Base-by-base conservation (phyloP, 805 yeast genomes). In the Candida ascalaphidarum region DNA sequence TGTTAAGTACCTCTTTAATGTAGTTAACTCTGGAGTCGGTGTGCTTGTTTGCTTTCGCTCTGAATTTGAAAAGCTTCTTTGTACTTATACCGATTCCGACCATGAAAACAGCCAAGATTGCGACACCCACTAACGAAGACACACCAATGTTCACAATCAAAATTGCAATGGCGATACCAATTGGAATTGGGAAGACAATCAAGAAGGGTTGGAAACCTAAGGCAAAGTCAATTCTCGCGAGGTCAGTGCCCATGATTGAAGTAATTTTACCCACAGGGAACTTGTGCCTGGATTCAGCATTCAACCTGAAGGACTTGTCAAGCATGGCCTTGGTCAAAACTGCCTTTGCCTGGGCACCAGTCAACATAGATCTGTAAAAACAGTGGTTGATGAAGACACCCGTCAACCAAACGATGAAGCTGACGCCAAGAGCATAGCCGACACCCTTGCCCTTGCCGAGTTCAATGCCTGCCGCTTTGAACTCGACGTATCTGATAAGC, bases 1-100 rank as follows among this genome's bases (percentile, higher is more conserved):
- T 75, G 45, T 71, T 75, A 38, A 88, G 61, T 17, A 85, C 72
- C 51, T 88, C 97, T 39, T 82, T 79, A 50, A 85, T 76, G 27
- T 73, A 64, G 26, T 74, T 66, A 14, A 88, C 84, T 45, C 97
- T 75, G 13, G 60, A 52, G 51, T 88, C 97, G 2, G 95, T 88
- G 43, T 58, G 71, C 2, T 55, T 56, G 32, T 74, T 74, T 7
- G 83, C 77, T n/a, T 51, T 49, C 15, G 55, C 58, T 46, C 96
- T 73, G 35, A 67, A 61, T 3, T 37, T 47, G 39, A 81, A 69
- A 37, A 85, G 61, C 17, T 50, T 52, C 21, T 61, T 68, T 16
- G 85, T 72, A 1, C 65, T 43, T 14, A 54, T 41, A 7, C 70
- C 64, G 29, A 80, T 64, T 2, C 49, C 28, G 2, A 52, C 44